These are phyloP conservation scores for Jackrogersella minutella DNA, from an alignment of 495 filamentous ascomycete genomes.

Conservation along the genomic window DNA sequence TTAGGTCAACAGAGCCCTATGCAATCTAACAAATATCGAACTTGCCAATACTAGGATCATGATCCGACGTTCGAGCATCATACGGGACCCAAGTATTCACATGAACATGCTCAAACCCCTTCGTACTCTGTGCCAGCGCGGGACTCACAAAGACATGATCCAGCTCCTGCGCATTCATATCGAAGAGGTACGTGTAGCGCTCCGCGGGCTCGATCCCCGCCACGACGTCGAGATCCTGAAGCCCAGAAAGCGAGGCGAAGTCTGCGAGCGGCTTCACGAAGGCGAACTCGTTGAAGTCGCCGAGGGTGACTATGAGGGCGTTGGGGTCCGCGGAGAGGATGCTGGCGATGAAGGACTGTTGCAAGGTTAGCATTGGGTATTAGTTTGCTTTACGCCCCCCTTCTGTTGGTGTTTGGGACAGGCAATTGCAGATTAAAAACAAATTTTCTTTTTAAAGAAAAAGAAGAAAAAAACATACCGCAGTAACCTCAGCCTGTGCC, in stretches of 20 bases:
- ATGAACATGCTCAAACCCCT: slow-evolving; percentile 66
- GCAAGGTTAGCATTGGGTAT: neutral
- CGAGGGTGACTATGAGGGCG: slow-evolving; percentile 58
- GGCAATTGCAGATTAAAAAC: too few relatives aligned
- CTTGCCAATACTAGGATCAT: slow-evolving; percentile 66
- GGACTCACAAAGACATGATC: slow-evolving; percentile 68
- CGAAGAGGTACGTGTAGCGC: slow-evolving; percentile 68
- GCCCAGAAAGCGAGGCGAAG: slow-evolving; percentile 51
- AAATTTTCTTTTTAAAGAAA: neutral
- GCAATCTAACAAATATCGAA: slow-evolving; percentile 58
- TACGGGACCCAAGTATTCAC: slow-evolving; percentile 65
- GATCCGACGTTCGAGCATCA: slow-evolving; percentile 60
- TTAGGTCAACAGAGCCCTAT: too few relatives aligned
- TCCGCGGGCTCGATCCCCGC: slow-evolving; percentile 53
- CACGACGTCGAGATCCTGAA: slow-evolving; percentile 64
- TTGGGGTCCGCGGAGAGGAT: slow-evolving; percentile 54
- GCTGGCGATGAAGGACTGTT: slow-evolving; percentile 45
- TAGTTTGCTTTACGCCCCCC: neutral
- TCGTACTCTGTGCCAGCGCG: slow-evolving; percentile 38
- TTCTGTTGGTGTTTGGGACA: neutral
- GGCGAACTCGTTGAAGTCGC: slow-evolving; percentile 72
- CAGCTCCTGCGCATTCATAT: slow-evolving; percentile 63
- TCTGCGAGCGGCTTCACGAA: slow-evolving; percentile 60
- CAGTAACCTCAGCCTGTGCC: slow-evolving; percentile 59
- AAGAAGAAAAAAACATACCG: slow-evolving; percentile 44